Conservation (phyloP, 106 monocot genomes). For the Hemerocallis citrina region DNA sequence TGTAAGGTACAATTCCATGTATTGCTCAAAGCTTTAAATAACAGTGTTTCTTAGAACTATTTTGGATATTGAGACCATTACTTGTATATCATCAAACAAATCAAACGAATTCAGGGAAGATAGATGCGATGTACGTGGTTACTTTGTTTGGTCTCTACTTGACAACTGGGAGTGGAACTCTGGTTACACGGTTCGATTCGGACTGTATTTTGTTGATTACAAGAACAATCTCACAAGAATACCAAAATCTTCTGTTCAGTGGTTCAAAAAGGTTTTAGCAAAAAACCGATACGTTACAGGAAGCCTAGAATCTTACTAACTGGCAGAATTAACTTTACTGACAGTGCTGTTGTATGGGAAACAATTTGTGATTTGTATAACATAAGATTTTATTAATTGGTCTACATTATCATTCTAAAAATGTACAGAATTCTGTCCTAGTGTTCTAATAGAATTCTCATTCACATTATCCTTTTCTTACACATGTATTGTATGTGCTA, state of each 20-base stretch:
- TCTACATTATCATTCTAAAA: not conserved
- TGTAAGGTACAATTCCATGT: constrained; percentile 34
- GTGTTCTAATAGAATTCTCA: too few species aligned
- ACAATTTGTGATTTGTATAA: not conserved
- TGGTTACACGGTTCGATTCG: constrained; percentile 63
- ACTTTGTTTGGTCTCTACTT: constrained; percentile 72
- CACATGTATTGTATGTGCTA: too few species aligned
- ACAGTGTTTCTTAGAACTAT: too few species aligned
- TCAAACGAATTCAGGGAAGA: constrained; percentile 38
- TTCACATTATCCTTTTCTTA: too few species aligned
- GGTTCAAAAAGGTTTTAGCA: constrained; percentile 42
- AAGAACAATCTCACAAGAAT: constrained; percentile 69
- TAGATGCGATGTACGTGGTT: constrained; percentile 51
- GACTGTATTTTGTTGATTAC: constrained; percentile 62
- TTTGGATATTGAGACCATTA: not conserved
- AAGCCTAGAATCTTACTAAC: not conserved
- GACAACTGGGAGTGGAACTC: constrained; percentile 90
- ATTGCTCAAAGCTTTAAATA: not conserved
- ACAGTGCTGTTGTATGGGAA: not conserved
- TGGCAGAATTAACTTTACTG: not conserved
- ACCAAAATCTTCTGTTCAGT: constrained; percentile 59
- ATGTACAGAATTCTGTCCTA: too few species aligned
- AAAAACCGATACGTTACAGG: constrained; percentile 2
- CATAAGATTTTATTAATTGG: not conserved
- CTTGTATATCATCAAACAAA: not conserved